phyloP scores from a whole-genome alignment of 2,329 filamentous ascomycete species.

The Fusarium palustre region DNA sequence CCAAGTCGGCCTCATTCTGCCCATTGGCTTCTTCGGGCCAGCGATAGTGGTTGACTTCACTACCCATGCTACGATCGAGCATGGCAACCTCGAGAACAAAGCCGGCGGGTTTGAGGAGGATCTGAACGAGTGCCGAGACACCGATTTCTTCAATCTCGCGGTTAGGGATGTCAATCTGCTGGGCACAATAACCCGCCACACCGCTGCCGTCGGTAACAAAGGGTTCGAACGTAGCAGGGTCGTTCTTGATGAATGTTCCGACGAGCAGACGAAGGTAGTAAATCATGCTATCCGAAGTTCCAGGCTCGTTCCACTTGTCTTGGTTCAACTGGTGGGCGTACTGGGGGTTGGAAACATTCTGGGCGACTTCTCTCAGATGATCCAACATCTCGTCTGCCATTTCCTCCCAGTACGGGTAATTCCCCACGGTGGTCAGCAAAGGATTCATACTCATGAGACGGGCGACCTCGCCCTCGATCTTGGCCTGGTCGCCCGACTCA shows the following conservation, averaged over 20 bases:
- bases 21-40: slow-evolving; percentile 67
- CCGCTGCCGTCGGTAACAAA: slow-evolving; percentile 74
- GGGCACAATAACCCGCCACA: slow-evolving; percentile 75
- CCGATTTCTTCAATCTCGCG: slow-evolving; percentile 94
- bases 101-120: slow-evolving; percentile 81
- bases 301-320: slow-evolving; percentile 78
- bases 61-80: slow-evolving; percentile 85
- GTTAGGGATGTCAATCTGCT: slow-evolving; percentile 77
- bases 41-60: slow-evolving; percentile 77
- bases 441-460: slow-evolving; percentile 79
- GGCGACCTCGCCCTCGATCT: slow-evolving; percentile 76
- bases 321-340: slow-evolving; percentile 66
- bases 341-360: slow-evolving; percentile 69
- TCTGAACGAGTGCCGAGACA: slow-evolving; percentile 79
- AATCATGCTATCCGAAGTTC: slow-evolving; percentile 78
- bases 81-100: slow-evolving; percentile 90
- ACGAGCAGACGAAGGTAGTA: slow-evolving; percentile 88
- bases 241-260: slow-evolving; percentile 83
- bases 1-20: slow-evolving; percentile 58
- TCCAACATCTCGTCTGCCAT: slow-evolving; percentile 81
- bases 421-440: slow-evolving; percentile 77
- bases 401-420: slow-evolving; percentile 79
- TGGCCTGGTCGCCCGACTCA: slow-evolving; percentile 70
- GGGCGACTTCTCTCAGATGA: slow-evolving; percentile 73
- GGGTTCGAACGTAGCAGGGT: slow-evolving; percentile 74